Conservation (phyloP, 2,329 filamentous ascomycete species). For the Verticillium albo-atrum region DNA sequence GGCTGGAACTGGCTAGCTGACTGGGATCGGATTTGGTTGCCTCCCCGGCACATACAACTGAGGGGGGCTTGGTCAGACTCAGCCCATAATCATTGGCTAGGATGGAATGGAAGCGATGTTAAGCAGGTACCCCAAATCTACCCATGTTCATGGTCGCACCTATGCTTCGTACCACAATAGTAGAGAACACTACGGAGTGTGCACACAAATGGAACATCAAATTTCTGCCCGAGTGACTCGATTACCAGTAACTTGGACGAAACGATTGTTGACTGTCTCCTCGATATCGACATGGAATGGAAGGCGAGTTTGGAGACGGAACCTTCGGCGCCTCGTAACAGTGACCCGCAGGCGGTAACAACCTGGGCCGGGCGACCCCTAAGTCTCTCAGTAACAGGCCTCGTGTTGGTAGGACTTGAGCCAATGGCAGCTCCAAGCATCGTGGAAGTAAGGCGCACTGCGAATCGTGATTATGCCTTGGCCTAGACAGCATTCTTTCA, state of each 20-base stretch:
- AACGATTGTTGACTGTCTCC: not conserved
- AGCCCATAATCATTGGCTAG: not conserved
- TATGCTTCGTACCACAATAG: too few relatives aligned
- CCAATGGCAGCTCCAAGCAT: not conserved
- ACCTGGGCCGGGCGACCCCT: not conserved
- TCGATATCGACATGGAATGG: not conserved
- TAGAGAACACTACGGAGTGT: too few relatives aligned
- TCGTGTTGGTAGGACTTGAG: not conserved
- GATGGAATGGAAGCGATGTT: not conserved
- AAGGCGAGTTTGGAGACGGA: too few relatives aligned
- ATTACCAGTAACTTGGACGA: not conserved
- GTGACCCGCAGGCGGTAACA: too few relatives aligned
- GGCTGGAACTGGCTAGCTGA: not conserved
- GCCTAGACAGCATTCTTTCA: not conserved
- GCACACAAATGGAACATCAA: too few relatives aligned
- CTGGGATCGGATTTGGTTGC: not conserved
- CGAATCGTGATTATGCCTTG: not conserved
- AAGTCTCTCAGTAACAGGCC: not conserved
- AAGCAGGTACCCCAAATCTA: not conserved
- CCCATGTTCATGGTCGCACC: not conserved
- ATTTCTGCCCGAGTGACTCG: not conserved
- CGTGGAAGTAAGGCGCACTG: not conserved
- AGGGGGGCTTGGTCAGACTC: not conserved
- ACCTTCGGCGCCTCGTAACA: not conserved
- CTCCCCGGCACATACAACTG: not conserved